phyloP scores from a whole-genome alignment of 306 rosid genomes.

The Albizia julibrissin region DNA sequence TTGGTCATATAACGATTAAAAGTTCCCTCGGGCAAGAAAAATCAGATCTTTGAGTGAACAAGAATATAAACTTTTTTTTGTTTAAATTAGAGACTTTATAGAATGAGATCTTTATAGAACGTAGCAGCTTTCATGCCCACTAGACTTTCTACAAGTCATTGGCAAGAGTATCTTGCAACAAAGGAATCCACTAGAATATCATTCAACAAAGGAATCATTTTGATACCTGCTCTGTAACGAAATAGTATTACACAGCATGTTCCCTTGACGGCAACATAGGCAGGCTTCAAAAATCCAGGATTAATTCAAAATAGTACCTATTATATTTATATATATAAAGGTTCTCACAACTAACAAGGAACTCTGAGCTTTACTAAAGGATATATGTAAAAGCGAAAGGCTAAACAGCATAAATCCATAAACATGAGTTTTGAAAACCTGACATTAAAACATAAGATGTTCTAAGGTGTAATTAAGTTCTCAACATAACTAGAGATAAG shows the following conservation, averaged over 20 bases:
- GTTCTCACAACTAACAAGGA: not conserved
- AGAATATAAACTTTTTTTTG: no score
- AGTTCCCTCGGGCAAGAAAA: not conserved
- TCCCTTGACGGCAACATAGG: not conserved
- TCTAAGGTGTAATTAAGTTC: constrained; percentile 37
- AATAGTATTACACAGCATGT: not conserved
- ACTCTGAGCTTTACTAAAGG: not conserved
- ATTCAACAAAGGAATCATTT: not conserved
- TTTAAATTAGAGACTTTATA: no score
- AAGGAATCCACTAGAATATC: not conserved
- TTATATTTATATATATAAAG: not conserved
- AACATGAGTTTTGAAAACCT: constrained; percentile 32
- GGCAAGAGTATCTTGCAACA: not conserved
- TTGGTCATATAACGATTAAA: not conserved
- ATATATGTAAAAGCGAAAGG: not conserved
- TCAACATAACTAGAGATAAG: constrained; percentile 32
- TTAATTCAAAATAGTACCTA: not conserved
- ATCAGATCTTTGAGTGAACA: no score
- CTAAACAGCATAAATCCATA: constrained; percentile 8
- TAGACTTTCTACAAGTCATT: no score
- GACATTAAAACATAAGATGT: constrained; percentile 44
- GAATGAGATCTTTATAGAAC: no score
- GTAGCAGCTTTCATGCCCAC: not conserved
- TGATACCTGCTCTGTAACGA: not conserved
- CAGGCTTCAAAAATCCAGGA: not conserved